Evolutionary conservation across 179 eudicot species (phyloP), one percentile per base, ranked within the genome.

Genomic region (Silene coronaria): DNA sequence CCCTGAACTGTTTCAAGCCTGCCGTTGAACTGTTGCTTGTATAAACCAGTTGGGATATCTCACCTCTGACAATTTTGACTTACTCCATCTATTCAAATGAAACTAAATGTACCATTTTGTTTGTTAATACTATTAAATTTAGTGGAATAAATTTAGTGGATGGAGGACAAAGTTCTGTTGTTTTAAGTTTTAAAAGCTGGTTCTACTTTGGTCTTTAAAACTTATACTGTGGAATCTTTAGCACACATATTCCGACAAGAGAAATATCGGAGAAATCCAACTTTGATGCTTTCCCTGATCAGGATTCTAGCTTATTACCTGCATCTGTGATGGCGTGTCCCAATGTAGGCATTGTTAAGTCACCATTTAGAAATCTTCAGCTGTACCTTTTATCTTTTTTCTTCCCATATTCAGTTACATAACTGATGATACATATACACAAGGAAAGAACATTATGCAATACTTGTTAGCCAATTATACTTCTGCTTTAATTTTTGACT

Each of bases 71-170:
- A 64, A 27, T 16, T 27, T 27, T 17, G 36, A 64, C 21, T 1
- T 64, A n/a, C 6, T 30, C 32, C n/a, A 1, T 64, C 16, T 42
- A 42, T 42, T 42, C 2, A 42, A 42, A 42, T 42, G 48, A 42
- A 42, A 10, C 13, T 42, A 42, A 42, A 42, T 42, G 48, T 7
- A 38, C 45, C 45, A 38, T 38, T 8, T 38, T 38, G 11, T 7
- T 9, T 38, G 45, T 38, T 42, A 2, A 11, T 42, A 42, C 48
- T 42, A 42, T 42, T 42, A 42, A 42, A 42, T 0, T 64, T 19
- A 63, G 38, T 6, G 67, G 67, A 63, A 63, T 27, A 63, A 63
- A n/a, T 0, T 63, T 28, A 28, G 67, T 63, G 67, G 67, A 63
- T 26, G 67, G 67, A 24, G 38, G 9, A 63, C 19, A 27, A 63